phyloP scores from a whole-genome alignment of 257 asterid genomes.

The Solanum arcanum region DNA sequence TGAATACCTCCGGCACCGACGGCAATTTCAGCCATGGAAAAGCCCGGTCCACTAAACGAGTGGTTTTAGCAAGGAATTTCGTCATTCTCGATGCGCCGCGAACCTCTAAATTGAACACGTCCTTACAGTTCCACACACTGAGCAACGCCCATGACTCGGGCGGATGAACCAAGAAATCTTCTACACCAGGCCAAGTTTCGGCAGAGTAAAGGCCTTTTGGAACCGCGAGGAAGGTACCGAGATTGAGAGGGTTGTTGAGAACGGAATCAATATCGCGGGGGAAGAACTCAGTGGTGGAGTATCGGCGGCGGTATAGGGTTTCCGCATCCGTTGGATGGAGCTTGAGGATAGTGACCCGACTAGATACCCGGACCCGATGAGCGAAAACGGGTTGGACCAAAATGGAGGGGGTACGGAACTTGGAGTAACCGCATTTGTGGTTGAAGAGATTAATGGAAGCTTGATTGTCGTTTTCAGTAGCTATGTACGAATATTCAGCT shows the following conservation, averaged over 20 bases:
- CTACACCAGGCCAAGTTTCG: conserved; percentile 49
- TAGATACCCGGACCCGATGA: conserved; percentile 27
- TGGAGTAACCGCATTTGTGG: conserved; percentile 59
- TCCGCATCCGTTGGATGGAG: conserved; percentile 56
- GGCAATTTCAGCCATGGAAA: conserved; percentile 60
- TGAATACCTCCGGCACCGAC: conserved; percentile 64
- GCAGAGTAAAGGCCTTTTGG: conserved; percentile 19
- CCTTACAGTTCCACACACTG: conserved; percentile 79
- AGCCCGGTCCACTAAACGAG: conserved; percentile 73
- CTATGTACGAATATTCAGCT: conserved; percentile 78
- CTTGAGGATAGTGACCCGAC: conserved; percentile 25
- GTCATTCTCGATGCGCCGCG: conserved; percentile 70
- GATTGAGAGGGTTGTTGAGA: conserved; percentile 33
- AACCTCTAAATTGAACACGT: conserved; percentile 64
- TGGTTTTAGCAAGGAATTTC: conserved; percentile 29
- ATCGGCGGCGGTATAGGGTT: conserved; percentile 45
- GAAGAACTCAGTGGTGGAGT: conserved; percentile 71
- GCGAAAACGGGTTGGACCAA: conserved; percentile 79
- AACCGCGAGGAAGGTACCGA: conserved; percentile 68
- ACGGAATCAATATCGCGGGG: conserved; percentile 78
- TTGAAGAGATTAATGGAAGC: conserved; percentile 72
- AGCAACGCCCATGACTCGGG: conserved; percentile 87
- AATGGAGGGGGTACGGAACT: conserved; percentile 72
- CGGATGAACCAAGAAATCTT: conserved; percentile 26
- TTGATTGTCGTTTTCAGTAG: conserved; percentile 79